phyloP scores from a whole-genome alignment of 441 rosid species.

The Syzygium malaccense region DNA sequence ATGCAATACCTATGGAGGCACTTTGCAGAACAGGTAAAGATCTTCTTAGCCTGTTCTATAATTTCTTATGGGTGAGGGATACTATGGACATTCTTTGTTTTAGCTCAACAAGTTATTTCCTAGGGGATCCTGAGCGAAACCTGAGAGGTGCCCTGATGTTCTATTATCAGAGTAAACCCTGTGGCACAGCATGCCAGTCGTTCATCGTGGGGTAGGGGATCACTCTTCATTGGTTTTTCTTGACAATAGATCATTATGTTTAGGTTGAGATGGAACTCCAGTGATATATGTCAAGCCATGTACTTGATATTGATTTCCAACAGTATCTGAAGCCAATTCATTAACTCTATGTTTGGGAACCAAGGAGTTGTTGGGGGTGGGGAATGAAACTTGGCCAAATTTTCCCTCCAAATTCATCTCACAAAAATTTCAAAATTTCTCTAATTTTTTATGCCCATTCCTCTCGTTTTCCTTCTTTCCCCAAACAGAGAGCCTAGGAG shows the following conservation, averaged over 20 bases:
- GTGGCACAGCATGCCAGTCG: not conserved
- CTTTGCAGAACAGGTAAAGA: slow-evolving; percentile 82
- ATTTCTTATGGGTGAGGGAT: not conserved
- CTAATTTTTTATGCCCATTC: not conserved
- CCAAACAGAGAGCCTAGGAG: not conserved
- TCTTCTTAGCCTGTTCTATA: not conserved
- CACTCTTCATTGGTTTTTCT: not conserved
- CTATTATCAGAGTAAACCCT: not conserved
- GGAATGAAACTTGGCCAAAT: not conserved
- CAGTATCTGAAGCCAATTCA: not conserved
- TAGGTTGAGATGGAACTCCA: not conserved
- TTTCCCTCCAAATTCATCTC: not conserved
- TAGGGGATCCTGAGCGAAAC: not conserved
- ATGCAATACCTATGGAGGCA: slow-evolving; percentile 84
- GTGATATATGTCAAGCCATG: not conserved
- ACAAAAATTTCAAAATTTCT: not conserved
- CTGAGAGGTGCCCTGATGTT: not conserved
- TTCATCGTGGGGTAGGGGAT: not conserved
- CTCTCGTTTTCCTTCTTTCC: not conserved
- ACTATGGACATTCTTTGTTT: not conserved
- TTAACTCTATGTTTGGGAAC: not conserved
- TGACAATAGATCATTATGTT: not conserved
- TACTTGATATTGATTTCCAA: not conserved
- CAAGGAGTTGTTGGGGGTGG: not conserved
- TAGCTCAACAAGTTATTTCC: not conserved